These are phyloP conservation scores for Zygoascus meyerae DNA, from an alignment of 1,139 yeast species.

Conservation along the genomic window DNA sequence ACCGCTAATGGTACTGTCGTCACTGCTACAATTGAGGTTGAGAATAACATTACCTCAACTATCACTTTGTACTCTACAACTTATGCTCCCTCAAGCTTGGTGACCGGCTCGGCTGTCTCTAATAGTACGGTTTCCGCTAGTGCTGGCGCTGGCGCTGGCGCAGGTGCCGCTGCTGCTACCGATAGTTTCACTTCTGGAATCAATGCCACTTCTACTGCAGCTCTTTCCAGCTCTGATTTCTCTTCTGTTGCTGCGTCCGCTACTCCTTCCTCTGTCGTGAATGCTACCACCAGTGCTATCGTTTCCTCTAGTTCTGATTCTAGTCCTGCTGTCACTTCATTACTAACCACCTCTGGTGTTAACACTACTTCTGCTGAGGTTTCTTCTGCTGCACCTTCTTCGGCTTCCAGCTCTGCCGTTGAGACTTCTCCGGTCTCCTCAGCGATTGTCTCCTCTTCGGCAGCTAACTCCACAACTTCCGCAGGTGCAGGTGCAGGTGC, in stretches of 20 bases:
- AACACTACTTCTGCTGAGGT: conserved; percentile 6
- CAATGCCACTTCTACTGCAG: conserved; percentile 6
- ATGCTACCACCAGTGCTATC: neutral
- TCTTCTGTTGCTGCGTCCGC: neutral
- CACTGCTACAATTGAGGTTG: conserved; percentile 24
- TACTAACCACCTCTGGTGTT: conserved; percentile 8
- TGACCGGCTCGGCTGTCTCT: neutral
- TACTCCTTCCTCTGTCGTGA: neutral
- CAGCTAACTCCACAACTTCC: conserved; percentile 1
- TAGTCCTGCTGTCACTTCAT: conserved; percentile 4
- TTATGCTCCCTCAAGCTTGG: neutral
- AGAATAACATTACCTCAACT: conserved; percentile 9
- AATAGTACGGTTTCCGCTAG: conserved; percentile 5
- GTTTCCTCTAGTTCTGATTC: conserved; percentile 6
- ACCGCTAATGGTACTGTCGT: conserved; percentile 21
- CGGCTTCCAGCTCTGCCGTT: neutral
- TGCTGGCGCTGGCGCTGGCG: conserved; percentile 6
- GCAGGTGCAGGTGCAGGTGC: conserved; percentile 2
- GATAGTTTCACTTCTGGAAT: conserved; percentile 1
- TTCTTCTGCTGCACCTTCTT: conserved; percentile 1
- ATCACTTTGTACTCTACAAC: neutral
- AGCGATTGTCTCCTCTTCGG: neutral
- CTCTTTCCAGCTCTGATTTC: conserved; percentile 4
- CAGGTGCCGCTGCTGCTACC: conserved; percentile 12
- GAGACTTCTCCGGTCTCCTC: conserved; percentile 5